These are phyloP conservation scores for Trametes punicea DNA, from an alignment of 768 basidiomycete genomes.

Conservation along the genomic window DNA sequence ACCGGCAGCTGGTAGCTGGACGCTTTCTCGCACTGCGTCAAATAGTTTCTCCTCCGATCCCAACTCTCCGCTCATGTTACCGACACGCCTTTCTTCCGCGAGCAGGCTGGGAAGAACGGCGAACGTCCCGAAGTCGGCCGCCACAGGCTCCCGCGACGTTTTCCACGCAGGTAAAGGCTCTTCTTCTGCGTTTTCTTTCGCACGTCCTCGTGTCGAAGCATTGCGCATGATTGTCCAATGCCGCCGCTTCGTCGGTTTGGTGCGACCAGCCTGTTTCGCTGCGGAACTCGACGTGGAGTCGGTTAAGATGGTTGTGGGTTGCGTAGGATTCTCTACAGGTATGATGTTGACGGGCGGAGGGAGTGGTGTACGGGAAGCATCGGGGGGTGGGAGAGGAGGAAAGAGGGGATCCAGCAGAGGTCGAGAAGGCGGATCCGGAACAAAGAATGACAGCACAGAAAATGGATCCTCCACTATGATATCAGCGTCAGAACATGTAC, in stretches of 20 bases:
- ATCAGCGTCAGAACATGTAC: neutral
- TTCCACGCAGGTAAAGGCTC: conserved; percentile 43
- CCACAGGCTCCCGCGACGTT: conserved; percentile 48
- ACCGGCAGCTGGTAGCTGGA: conserved; percentile 15
- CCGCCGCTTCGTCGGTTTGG: conserved; percentile 36
- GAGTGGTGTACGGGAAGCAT: conserved; percentile 23
- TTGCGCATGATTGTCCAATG: conserved; percentile 65
- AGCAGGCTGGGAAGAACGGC: conserved; percentile 47
- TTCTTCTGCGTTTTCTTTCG: conserved; percentile 51
- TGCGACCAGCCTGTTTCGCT: conserved; percentile 7
- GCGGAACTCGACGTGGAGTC: conserved; percentile 3
- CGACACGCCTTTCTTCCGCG: conserved; percentile 21
- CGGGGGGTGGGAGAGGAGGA: conserved; percentile 35
- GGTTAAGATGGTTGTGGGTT: conserved; percentile 15
- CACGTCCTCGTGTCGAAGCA: conserved; percentile 42
- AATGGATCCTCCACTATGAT: conserved; percentile 77
- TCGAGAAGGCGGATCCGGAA: conserved; percentile 52
- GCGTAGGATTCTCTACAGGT: conserved; percentile 18
- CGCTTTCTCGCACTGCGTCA: conserved; percentile 20
- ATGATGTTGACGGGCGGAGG: conserved; percentile 30
- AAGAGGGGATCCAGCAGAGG: conserved; percentile 59
- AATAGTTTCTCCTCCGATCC: conserved; percentile 32
- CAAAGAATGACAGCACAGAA: conserved; percentile 58
- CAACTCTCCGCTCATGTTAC: conserved; percentile 20
- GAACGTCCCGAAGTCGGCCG: conserved; percentile 62